Evolutionary conservation across 371 early-diverging fungal species (phyloP).

Genomic region (Syncephalastrum contaminatum): DNA sequence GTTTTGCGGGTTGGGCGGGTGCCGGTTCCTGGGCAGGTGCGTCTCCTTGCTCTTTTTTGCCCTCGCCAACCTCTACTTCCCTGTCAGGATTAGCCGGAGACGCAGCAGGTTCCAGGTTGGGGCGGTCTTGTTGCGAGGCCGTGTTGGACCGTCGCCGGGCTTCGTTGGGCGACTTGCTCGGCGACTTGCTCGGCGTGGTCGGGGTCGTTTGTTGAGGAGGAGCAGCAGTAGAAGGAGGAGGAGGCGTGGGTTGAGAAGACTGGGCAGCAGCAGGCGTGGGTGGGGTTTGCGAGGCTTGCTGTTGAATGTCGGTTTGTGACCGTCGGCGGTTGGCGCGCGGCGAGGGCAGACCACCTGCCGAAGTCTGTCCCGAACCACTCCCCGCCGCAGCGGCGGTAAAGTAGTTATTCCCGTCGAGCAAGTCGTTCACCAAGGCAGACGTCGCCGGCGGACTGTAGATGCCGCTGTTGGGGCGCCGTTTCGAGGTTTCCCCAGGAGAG

Average conservation of each 20-base stretch:
- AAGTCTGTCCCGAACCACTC: not conserved
- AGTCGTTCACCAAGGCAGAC: no score
- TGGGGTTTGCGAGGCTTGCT: not conserved
- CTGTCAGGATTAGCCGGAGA: constrained; percentile 90
- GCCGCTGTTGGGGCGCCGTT: constrained; percentile 17
- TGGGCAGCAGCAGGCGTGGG: not conserved
- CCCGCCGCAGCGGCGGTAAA: not conserved
- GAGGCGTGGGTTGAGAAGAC: not conserved
- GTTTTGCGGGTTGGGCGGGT: not conserved
- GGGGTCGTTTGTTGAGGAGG: not conserved
- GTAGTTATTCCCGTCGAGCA: constrained; percentile 10
- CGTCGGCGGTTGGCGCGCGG: no score
- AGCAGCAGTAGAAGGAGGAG: not conserved
- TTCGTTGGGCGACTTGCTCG: not conserved
- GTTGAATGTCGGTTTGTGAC: no score
- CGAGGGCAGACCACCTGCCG: not conserved
- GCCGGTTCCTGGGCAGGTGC: no score
- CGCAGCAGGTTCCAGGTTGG: not conserved
- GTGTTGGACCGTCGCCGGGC: not conserved
- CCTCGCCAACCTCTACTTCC: constrained; percentile 93
- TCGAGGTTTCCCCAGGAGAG: constrained; percentile 11
- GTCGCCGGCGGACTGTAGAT: constrained; percentile 17
- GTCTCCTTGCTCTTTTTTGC: no score
- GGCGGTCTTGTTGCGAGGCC: not conserved
- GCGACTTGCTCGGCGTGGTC: not conserved